phyloP scores from a whole-genome alignment of 2,329 filamentous ascomycete species.

The Ambrosiella cleistominuta region DNA sequence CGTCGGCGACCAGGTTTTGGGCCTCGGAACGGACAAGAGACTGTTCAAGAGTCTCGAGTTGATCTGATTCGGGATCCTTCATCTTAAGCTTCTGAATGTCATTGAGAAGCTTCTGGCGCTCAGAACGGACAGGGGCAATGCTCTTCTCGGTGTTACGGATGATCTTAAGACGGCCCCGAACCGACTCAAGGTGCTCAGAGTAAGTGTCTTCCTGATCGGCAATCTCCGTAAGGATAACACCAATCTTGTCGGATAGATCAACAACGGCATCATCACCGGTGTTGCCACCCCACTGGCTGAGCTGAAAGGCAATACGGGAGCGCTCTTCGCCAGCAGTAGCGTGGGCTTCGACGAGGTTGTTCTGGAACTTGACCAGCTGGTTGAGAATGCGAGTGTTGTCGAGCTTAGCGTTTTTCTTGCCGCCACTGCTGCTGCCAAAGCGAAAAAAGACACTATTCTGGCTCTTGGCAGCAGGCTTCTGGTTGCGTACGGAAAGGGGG shows the following conservation, averaged over 20 bases:
- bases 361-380: constrained; percentile 88
- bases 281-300: constrained; percentile 91
- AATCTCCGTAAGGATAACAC: constrained; percentile 78
- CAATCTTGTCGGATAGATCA: constrained; percentile 89
- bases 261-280: constrained; percentile 74
- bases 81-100: constrained; percentile 84
- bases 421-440: constrained; percentile 42
- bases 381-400: constrained; percentile 79
- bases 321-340: constrained; percentile 75
- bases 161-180: constrained; percentile 64
- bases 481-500: constrained; percentile 16
- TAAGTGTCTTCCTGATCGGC: constrained; percentile 86
- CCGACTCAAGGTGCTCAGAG: constrained; percentile 74
- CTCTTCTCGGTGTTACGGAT: constrained; percentile 92
- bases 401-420: constrained; percentile 46
- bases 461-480: constrained; percentile 28
- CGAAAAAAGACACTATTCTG: constrained; percentile 74
- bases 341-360: constrained; percentile 69
- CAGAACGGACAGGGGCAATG: constrained; percentile 79
- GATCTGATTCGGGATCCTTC: constrained; percentile 75
- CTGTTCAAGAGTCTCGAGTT: constrained; percentile 74
- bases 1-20: constrained; percentile 88
- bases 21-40: constrained; percentile 92
- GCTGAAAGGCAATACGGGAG: constrained; percentile 66
- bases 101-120: constrained; percentile 73